Base-by-base conservation (phyloP, 1,139 yeast species). In the Protomyces macrosporus region DNA sequence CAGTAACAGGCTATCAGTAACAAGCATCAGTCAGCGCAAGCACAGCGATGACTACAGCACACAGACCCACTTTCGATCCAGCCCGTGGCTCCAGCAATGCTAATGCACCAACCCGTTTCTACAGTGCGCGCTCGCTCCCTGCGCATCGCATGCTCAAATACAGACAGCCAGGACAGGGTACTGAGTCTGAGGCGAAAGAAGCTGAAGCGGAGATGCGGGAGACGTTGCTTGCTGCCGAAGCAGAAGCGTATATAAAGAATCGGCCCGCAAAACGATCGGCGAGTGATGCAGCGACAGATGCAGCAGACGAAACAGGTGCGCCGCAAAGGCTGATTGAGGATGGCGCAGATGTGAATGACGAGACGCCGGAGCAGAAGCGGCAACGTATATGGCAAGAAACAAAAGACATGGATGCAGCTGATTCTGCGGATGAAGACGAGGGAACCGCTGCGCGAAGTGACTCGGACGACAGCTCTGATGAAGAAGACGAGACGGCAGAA, bases 51-150 rank as follows among this genome's bases (percentile, higher is more conserved):
- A 53, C 63, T 4, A 60, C 58, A n/a, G 63, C 63, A 12, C 63
- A 60, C 51, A 58, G 67, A 45, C 97, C 97, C 0, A 89, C 95
- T 6, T 80, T 89, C 67, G 97, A 90, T 71, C 88, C 93, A 66
- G 90, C 95, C 65, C 81, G 84, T 70, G 97, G 97, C 3, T 83
- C 82, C 69, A 78, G 77, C 37, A 75, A 80, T 60, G 42, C 55
- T 4, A 71, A 74, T 65, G 75, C 78, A 45, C 73, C 80, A 54
- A 64, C 76, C 63, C 34, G 79, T 76, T 14, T 73, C 82, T 52
- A 88, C 86, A 96, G 90, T 73, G 81, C 90, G 1, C 77, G 96
- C 59, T 77, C 83, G 12, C 77, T 87, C 16, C 87, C 93, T 0
- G 90, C 87, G 10, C 95, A 90, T 68, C 81, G 82, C 7, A 78